Evolutionary conservation across 2,329 filamentous ascomycete species (phyloP), one percentile per base, ranked within the genome.

Genomic region (Diaporthe destruens): DNA sequence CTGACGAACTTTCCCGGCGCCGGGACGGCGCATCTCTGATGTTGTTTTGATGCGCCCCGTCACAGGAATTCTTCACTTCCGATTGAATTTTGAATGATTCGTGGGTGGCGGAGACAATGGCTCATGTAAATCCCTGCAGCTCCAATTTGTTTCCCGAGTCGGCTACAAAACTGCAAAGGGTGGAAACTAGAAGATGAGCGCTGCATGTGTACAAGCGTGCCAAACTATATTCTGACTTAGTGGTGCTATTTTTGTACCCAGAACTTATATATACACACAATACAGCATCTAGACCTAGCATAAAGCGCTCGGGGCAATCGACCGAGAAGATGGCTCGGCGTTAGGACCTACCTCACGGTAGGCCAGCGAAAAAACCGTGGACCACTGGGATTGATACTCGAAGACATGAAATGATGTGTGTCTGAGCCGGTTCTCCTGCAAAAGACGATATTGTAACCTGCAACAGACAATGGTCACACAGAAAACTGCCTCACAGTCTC

Each of bases 1-100:
- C 42, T 77, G 42, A 77, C 76, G 0, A 77, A 77, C n/a, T 77
- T 77, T 20, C 75, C 75, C 20, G 61, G 61, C 6, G 18, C n/a
- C 32, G 61, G 61, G 4, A 65, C 61, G 25, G 44, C 61, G 29
- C 61, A 65, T 25, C 61, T 65, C 6, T 65, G 29, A 51, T 16
- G 1, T 0, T 20, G 34, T 3, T 34, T 12, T 25, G 44, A 20
- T 36, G 1, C 11, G 5, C 44, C 6, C n/a, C 20, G 12, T 39
- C 11, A 36, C 9, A 11, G 11, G 11, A 2, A 49, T 2, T 6
- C 11, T 23, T 5, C 14, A 16, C 20, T 49, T 4, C 7, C 11
- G 44, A 8, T 11, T 9, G 3, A 9, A 9, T 49, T 49, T 23
- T 2, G 4, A 11, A 1, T n/a, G n/a, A 49, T 9, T 9, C 7